Evolutionary conservation across 139 green algal genomes (phyloP).

Genomic region (Chlorella sp.): DNA sequence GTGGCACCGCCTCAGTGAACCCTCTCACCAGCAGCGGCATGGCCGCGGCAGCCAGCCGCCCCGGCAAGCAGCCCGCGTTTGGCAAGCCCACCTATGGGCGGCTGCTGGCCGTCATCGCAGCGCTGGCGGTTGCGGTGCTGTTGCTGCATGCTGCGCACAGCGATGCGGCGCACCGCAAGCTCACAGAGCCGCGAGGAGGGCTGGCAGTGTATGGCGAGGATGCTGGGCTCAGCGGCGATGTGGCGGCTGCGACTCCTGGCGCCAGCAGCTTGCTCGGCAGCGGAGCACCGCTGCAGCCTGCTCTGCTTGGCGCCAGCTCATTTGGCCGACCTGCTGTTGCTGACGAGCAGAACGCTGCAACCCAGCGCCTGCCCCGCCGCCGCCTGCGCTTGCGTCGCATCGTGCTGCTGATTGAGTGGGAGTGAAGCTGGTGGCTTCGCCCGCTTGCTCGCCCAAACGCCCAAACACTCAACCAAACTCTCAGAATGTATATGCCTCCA

Average conservation of each 20-base stretch:
- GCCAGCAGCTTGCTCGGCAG: background rate
- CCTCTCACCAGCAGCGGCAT: too few relatives aligned
- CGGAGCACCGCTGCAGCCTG: background rate
- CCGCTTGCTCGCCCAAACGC: too few relatives aligned
- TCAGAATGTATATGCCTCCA: too few relatives aligned
- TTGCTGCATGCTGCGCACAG: conserved; percentile 14
- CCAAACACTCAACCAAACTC: too few relatives aligned
- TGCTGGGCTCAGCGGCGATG: background rate
- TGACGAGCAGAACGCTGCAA: too few relatives aligned
- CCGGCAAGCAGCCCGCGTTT: too few relatives aligned
- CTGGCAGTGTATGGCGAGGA: background rate
- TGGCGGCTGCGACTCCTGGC: too few relatives aligned
- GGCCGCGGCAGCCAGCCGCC: too few relatives aligned
- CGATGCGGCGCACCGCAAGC: conserved; percentile 8
- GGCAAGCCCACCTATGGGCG: too few relatives aligned
- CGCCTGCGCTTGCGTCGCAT: conserved; percentile 2
- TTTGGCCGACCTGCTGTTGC: too few relatives aligned
- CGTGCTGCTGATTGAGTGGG: background rate
- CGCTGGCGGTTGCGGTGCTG: background rate
- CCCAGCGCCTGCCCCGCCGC: background rate
- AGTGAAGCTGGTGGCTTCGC: background rate
- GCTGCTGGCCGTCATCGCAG: background rate
- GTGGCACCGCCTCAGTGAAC: too few relatives aligned
- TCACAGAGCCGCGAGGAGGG: background rate
- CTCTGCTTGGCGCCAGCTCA: too few relatives aligned